Evolutionary conservation across 1,284 basidiomycete genomes (phyloP).

Genomic region (Austroboletus niveus): DNA sequence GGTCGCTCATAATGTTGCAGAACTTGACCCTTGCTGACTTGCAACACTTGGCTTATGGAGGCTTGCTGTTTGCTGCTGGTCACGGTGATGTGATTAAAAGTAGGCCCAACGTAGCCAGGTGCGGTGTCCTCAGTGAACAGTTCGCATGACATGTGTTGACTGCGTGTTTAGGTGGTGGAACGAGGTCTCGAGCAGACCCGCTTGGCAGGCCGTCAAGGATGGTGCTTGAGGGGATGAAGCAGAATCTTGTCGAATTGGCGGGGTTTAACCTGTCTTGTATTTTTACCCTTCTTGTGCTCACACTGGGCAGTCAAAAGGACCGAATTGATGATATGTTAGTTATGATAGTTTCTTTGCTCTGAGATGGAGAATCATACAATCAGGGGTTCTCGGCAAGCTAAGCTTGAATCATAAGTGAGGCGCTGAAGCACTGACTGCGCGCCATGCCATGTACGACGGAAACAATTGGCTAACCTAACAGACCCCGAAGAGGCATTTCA

Average conservation of each 20-base stretch:
- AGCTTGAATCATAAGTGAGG: no score
- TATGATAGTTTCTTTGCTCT: no score
- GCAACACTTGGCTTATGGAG: conserved; percentile 50
- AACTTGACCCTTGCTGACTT: conserved; percentile 50
- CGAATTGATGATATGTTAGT: no score
- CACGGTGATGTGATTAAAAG: conserved; percentile 9
- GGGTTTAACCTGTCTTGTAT: not conserved
- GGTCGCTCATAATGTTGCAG: conserved; percentile 26
- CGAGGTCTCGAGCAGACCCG: conserved; percentile 19
- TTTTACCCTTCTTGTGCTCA: no score
- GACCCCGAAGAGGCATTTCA: no score
- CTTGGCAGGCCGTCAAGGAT: conserved; percentile 28
- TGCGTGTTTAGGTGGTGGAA: conserved; percentile 31
- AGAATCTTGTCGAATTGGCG: not conserved
- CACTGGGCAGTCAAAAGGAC: no score
- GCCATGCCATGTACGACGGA: no score
- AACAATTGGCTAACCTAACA: no score
- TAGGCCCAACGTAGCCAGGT: conserved; percentile 28
- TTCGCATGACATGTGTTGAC: conserved; percentile 1
- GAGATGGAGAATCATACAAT: no score
- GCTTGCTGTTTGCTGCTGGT: not conserved
- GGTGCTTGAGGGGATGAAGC: conserved; percentile 3
- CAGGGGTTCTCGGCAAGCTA: no score
- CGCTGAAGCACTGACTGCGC: no score
- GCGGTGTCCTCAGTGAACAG: not conserved